Base-by-base conservation (phyloP, 2,329 filamentous ascomycete genomes). In the Aspergillus fischeri region DNA sequence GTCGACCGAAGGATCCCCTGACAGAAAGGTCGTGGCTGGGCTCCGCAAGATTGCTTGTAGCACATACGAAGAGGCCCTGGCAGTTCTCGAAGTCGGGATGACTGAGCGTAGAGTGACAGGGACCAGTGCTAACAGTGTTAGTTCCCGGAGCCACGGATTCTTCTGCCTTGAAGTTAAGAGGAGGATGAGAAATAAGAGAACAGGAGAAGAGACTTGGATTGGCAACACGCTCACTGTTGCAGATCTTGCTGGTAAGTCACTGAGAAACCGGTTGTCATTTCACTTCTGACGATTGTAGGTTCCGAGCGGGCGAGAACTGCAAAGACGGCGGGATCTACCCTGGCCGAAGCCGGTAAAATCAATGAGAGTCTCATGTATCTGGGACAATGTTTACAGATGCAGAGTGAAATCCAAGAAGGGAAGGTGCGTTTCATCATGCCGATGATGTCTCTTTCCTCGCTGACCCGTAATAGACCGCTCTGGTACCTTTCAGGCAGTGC, bases 331-430 rank as follows among this genome's bases (percentile, higher is more conserved):
- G 94, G 94, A 11, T 87, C 91, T 3, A 97, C 93, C 0, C 83
- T 99, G 14, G 93, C 90, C 0, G 94, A 99, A 77, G 94, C 93
- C 38, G 94, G 94, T 53, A 97, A 97, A 77, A 99, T 99, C 72
- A 99, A 99, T 69, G 92, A 97, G 74, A 96, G 91, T 69, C 78
- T 99, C 70, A 99, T 99, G 94, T 97, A 97, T 71, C 83, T 99
- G 1, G 94, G 94, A 0, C 94, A 97, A 70, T 99, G 94, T 71
- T 83, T 99, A 66, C 93, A 97, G 71, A 93, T 96, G 82, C 93
- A 97, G 72, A 92, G 89, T 58, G 91, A 93, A 65, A 82, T 87
- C 32, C 86, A 87, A 47, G 87, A 81, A 61, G 87, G 86, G 11
- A 85, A 83, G 70, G 93, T 91, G 83, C 89, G 90, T 80, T 49